Percentiles rank a stretch among this genome's conserved stretches.
Evolutionary conservation across 1,139 yeast genomes (phyloP).

Genomic region (Yamadazyma blattariae): DNA sequence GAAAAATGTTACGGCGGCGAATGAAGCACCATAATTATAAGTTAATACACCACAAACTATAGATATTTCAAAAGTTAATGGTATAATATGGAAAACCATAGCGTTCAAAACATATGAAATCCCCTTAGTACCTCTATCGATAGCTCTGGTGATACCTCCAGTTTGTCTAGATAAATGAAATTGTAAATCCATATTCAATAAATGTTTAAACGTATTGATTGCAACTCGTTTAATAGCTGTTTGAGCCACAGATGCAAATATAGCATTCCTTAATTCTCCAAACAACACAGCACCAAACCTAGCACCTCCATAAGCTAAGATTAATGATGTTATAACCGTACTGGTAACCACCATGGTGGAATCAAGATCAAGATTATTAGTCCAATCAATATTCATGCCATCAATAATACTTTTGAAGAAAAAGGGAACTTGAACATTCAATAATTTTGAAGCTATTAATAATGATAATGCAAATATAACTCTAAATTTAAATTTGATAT

Average conservation of each 20-base stretch:
- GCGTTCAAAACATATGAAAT: conserved; percentile 90
- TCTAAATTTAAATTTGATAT: conserved; percentile 65
- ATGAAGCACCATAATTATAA: conserved; percentile 83
- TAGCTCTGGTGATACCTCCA: conserved; percentile 94
- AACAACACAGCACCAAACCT: conserved; percentile 91
- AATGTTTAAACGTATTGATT: conserved; percentile 77
- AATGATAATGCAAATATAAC: conserved; percentile 74
- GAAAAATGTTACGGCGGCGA: conserved; percentile 83
- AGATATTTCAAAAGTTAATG: conserved; percentile 86
- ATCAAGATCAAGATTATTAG: conserved; percentile 55
- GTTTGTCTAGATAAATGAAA: conserved; percentile 92
- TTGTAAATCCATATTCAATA: conserved; percentile 79
- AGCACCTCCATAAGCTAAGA: conserved; percentile 90
- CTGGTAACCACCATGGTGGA: too few species aligned
- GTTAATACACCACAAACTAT: conserved; percentile 93
- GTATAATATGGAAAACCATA: conserved; percentile 95
- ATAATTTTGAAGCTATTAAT: conserved; percentile 73
- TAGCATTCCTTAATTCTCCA: conserved; percentile 92
- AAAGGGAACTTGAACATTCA: conserved; percentile 95
- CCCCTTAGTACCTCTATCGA: conserved; percentile 97
- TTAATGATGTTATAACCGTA: conserved; percentile 67
- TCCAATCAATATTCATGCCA: conserved; percentile 91
- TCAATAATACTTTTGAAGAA: conserved; percentile 88
- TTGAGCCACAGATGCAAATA: conserved; percentile 94
- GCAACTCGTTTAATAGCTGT: conserved; percentile 92